These are phyloP conservation scores for Vigna radiata DNA, from an alignment of 306 rosid genomes.

Conservation along the genomic window DNA sequence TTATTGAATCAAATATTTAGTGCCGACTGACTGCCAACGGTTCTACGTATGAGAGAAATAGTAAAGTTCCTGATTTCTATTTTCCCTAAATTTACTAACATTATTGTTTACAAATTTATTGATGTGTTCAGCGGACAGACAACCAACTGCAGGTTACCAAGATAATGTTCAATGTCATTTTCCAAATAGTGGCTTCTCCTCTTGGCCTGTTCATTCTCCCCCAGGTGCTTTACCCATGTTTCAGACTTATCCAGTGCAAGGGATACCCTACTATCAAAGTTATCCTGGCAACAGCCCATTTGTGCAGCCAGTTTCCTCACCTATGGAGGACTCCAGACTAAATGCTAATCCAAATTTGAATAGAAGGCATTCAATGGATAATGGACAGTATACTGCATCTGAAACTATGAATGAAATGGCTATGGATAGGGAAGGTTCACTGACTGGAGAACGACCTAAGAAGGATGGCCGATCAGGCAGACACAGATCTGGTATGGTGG, in stretches of 20 bases:
- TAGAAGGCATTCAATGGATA: conserved; percentile 79
- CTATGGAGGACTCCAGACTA: conserved; percentile 63
- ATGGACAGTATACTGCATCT: conserved; percentile 60
- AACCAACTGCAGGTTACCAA: conserved; percentile 64
- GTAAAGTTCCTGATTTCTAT: not conserved
- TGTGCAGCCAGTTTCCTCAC: conserved; percentile 66
- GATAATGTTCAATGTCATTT: conserved; percentile 76
- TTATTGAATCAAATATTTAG: not conserved
- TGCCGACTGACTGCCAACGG: conserved; percentile 2
- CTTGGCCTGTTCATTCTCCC: conserved; percentile 84
- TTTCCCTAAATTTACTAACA: conserved; percentile 29
- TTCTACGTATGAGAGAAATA: not conserved
- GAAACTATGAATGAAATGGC: conserved; percentile 61
- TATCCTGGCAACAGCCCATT: conserved; percentile 67
- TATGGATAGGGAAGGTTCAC: conserved; percentile 55
- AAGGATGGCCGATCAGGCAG: conserved; percentile 62
- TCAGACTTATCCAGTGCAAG: conserved; percentile 82
- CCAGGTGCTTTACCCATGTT: conserved; percentile 69
- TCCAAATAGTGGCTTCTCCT: conserved; percentile 73
- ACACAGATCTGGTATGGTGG: conserved; percentile 68
- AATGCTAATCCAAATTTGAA: conserved; percentile 53
- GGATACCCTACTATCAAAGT: conserved; percentile 80
- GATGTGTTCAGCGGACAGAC: conserved; percentile 61
- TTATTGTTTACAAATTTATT: conserved; percentile 49
- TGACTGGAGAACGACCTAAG: conserved; percentile 57